Evolutionary conservation across 1,284 basidiomycete genomes (phyloP).

Genomic region (Trichosporon faecale): DNA sequence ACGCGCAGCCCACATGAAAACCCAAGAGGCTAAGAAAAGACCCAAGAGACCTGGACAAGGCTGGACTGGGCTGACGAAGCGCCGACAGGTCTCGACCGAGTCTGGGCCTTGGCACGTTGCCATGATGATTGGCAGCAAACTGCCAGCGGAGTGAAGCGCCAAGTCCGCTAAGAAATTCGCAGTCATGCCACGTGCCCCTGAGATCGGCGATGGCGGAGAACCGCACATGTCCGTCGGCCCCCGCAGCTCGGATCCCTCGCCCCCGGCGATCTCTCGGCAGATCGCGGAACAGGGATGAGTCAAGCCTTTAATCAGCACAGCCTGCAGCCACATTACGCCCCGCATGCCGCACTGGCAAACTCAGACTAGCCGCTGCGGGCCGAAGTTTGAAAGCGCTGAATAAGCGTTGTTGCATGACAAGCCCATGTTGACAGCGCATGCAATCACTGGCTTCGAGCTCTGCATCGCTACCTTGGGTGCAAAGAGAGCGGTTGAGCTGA

Average conservation of each 20-base stretch:
- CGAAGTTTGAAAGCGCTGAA: not conserved
- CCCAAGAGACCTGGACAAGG: constrained; percentile 1
- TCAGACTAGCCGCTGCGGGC: not conserved
- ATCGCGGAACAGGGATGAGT: not conserved
- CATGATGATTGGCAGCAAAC: not conserved
- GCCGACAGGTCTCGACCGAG: constrained; percentile 1
- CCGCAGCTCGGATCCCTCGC: not conserved
- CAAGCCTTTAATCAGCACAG: not conserved
- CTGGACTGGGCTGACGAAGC: constrained; percentile 2
- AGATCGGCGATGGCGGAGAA: not conserved
- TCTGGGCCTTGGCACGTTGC: constrained; percentile 2
- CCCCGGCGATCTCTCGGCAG: not conserved
- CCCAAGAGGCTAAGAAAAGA: not conserved
- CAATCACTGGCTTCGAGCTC: too few species aligned
- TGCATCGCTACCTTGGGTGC: too few species aligned
- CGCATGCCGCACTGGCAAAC: not conserved
- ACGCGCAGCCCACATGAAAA: not conserved
- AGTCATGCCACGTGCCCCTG: not conserved
- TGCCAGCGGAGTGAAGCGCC: not conserved
- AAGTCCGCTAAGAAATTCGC: not conserved
- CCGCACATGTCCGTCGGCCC: not conserved
- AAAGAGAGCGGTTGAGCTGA: too few species aligned
- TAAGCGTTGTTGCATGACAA: not conserved
- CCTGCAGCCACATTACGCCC: too few species aligned
- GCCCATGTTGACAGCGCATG: not conserved